Percentiles rank a stretch among this genome's conserved stretches.
Evolutionary conservation across 2,329 filamentous ascomycete species (phyloP).

Genomic region (Domatiomyces globalis): DNA sequence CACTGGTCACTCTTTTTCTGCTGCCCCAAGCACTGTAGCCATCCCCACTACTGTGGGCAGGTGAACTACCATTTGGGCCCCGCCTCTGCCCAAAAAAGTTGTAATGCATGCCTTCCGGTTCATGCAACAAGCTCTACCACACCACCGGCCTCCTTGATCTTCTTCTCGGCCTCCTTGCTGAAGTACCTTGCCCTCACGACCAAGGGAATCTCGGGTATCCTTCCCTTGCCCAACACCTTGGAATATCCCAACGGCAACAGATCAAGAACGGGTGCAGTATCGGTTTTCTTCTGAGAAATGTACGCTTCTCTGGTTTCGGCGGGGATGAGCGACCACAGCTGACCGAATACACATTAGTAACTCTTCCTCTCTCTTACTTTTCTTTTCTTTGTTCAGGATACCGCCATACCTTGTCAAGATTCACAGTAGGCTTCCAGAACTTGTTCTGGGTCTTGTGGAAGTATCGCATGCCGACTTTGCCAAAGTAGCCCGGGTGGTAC

Average conservation of each 20-base stretch:
- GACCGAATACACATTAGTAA: conserved; percentile 5
- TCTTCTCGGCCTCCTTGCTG: conserved; percentile 90
- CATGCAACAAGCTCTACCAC: conserved; percentile 92
- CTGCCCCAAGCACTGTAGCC: too few relatives aligned
- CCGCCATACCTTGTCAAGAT: conserved; percentile 76
- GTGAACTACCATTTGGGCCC: too few relatives aligned
- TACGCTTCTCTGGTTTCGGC: conserved; percentile 87
- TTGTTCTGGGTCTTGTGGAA: conserved; percentile 95
- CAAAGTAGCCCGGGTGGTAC: conserved; percentile 68
- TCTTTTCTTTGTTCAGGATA: neutral
- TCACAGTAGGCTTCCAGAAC: conserved; percentile 98
- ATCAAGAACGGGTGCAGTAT: conserved; percentile 95
- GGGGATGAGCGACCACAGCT: conserved; percentile 95
- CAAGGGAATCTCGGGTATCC: conserved; percentile 80
- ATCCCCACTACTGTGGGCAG: too few relatives aligned
- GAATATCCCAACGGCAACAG: conserved; percentile 94
- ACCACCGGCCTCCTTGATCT: conserved; percentile 96
- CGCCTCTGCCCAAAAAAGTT: neutral
- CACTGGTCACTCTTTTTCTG: too few relatives aligned
- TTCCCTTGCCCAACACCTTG: conserved; percentile 97
- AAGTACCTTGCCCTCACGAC: conserved; percentile 93
- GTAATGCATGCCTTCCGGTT: conserved; percentile 15
- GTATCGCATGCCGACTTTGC: conserved; percentile 86
- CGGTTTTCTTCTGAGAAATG: conserved; percentile 62
- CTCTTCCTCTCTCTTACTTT: conserved; percentile 4